Evolutionary conservation across 805 yeast genomes (phyloP), one percentile per base, ranked within the genome.

Genomic region (Saccharomycopsis fermentans): DNA sequence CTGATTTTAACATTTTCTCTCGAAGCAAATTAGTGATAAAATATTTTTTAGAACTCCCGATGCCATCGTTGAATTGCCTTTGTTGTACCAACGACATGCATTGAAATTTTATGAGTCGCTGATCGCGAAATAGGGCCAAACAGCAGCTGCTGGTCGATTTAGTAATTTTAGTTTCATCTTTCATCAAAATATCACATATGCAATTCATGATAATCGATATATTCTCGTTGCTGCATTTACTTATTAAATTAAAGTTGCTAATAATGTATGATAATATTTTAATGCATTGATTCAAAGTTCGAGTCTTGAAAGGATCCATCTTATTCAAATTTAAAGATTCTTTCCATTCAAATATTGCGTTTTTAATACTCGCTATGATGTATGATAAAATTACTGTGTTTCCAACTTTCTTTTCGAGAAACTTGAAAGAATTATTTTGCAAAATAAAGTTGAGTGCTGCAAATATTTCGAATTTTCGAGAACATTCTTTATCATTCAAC

Each of bases 381-480:
- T 21, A n/a, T 8, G 50, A 43, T 21, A 43, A 5, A 9, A 43
- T 21, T 11, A 43, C 26, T 21, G 50, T 14, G 8, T 58, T 21
- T 17, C 17, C 35, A 17, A 60, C 27, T 27, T 51, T 54, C 12
- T 16, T 34, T 1, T 43, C 17, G 1, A 59, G 14, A 24, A 48
- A 19, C 4, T n/a, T 26, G 11, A 47, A 40, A 0, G 40, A n/a
- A 32, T 43, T 47, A 16, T 56, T 52, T 29, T 48, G 56, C 8
- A 59, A 17, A 6, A 54, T 24, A 16, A 26, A 43, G 34, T 59
- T 56, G 2, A 61, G 8, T 14, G 58, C 40, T 4, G 63, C 63
- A 59, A 59, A 61, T 21, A 61, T 50, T 35, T 61, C 63, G 26
- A 61, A 59, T 51, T 61, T 61, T 12, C 62, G 32, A 14, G 19